Base-by-base conservation (phyloP, 768 basidiomycete species). In the Boletus reticulatus region DNA sequence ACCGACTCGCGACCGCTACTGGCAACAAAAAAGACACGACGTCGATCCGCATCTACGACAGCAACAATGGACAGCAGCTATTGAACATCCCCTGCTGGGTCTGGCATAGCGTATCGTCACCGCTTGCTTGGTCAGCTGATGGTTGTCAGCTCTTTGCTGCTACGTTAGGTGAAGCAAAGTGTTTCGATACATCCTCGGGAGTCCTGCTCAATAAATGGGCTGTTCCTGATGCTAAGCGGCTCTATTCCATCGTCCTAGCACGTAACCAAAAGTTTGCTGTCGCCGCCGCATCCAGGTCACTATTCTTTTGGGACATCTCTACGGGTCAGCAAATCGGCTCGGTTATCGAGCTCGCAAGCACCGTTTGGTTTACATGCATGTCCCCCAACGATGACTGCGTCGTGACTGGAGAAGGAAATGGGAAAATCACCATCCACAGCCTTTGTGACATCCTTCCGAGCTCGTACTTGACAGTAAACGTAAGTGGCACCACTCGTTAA, bases 261-360 rank as follows among this genome's bases (percentile, higher is more conserved):
- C 22, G 22, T 22, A 22, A 22, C 22, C 22, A 22, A 22, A 22
- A 22, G 22, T 22, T 22, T 22, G 22, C 22, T 22, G 22, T 22
- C 22, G 22, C 22, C 22, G 22, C 3, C 22, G 3, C 22, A 22
- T 22, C 3, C 22, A 1, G 16, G 0, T 48, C 36, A 6, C n/a
- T 53, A 17, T 53, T 45, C 20, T 47, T 54, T 36, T 54, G 53
- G 53, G 39, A 54, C 12, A 17, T 8, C 8, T 39, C 22, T 22
- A 22, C 22, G 22, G 22, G 22, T 3, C 22, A 22, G 22, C 22
- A 22, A 22, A 22, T 22, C 22, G 22, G 54, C 2, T 6, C 19
- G 9, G 36, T 7, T 2, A 44, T 50, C 2, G 17, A 22, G 1
- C 22, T 22, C 22, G 22, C 22, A 22, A 22, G n/a, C n/a, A n/a